These are phyloP conservation scores for Penicillium antarcticum DNA, from an alignment of 495 filamentous ascomycete species.

Conservation along the genomic window DNA sequence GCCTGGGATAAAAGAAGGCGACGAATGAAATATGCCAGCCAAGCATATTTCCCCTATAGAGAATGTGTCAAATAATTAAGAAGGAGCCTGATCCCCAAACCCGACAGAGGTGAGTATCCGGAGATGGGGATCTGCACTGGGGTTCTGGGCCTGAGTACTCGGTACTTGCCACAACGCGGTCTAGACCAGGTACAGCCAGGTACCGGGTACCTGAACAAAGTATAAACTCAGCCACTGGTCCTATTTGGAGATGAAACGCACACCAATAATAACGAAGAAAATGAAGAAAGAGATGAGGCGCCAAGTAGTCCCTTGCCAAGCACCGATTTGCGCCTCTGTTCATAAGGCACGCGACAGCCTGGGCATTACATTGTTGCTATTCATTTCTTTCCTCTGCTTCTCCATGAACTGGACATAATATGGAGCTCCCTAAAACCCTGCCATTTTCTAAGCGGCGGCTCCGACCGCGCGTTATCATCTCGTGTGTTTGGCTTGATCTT, in stretches of 20 bases:
- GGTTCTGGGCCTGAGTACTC: background rate
- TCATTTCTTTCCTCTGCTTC: background rate
- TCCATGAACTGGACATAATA: constrained; percentile 4
- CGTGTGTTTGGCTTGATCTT: constrained; percentile 34
- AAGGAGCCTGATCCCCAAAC: no score
- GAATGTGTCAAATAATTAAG: no score
- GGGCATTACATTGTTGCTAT: background rate
- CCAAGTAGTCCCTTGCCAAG: background rate
- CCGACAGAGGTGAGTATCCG: background rate
- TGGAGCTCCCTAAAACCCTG: constrained; percentile 43
- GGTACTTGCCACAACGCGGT: background rate
- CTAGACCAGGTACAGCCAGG: background rate
- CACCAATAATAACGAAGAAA: background rate
- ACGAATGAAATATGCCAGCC: no score
- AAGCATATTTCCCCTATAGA: no score
- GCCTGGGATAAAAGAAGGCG: no score
- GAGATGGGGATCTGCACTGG: constrained; percentile 1
- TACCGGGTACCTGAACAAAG: background rate
- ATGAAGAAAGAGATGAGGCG: background rate
- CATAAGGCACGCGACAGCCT: background rate
- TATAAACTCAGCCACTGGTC: constrained; percentile 1
- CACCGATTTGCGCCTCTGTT: no score
- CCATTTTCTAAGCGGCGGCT: constrained; percentile 53
- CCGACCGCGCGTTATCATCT: constrained; percentile 49
- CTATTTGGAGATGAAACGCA: background rate